Percentiles rank a stretch among this genome's conserved stretches.
Evolutionary conservation across 192 early-diverging fungal genomes (phyloP).

Genomic region (Backusella tarrabulga): DNA sequence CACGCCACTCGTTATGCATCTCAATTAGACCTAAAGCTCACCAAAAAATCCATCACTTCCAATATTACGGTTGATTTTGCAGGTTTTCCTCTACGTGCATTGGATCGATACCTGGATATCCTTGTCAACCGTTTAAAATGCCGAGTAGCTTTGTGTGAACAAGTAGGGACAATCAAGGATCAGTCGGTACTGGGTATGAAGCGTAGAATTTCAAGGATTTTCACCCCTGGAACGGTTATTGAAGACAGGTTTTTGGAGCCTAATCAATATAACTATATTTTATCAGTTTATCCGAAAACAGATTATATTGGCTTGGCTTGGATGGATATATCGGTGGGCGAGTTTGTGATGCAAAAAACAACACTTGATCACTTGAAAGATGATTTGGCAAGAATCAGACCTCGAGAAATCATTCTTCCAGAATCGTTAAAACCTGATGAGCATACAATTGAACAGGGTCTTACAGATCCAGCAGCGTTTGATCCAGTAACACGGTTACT

Average conservation of each 20-base stretch:
- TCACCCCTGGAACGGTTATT: conserved; percentile 86
- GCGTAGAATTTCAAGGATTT: conserved; percentile 72
- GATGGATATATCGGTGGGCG: conserved; percentile 90
- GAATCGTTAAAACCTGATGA: conserved; percentile 14
- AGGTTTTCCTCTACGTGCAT: conserved; percentile 65
- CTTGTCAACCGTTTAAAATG: conserved; percentile 57
- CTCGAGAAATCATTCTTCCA: conserved; percentile 76
- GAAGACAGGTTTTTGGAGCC: conserved; percentile 69
- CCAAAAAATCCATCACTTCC: conserved; percentile 58
- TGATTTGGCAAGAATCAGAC: conserved; percentile 81
- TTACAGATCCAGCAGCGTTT: conserved; percentile 18
- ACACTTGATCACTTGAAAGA: conserved; percentile 47
- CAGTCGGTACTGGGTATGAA: conserved; percentile 48
- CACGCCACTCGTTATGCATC: conserved; percentile 68
- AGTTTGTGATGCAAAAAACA: conserved; percentile 71
- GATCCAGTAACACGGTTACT: conserved; percentile 15
- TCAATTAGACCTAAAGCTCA: conserved; percentile 68
- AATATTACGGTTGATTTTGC: conserved; percentile 59
- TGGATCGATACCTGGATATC: conserved; percentile 65
- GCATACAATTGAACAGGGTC: conserved; percentile 14
- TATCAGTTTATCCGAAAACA: conserved; percentile 50
- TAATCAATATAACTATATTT: conserved; percentile 72
- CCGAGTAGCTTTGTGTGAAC: conserved; percentile 72
- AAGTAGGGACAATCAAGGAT: conserved; percentile 47
- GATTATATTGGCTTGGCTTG: conserved; percentile 73